phyloP scores from a whole-genome alignment of 2,329 filamentous ascomycete species.

The Corynespora cassiicola region DNA sequence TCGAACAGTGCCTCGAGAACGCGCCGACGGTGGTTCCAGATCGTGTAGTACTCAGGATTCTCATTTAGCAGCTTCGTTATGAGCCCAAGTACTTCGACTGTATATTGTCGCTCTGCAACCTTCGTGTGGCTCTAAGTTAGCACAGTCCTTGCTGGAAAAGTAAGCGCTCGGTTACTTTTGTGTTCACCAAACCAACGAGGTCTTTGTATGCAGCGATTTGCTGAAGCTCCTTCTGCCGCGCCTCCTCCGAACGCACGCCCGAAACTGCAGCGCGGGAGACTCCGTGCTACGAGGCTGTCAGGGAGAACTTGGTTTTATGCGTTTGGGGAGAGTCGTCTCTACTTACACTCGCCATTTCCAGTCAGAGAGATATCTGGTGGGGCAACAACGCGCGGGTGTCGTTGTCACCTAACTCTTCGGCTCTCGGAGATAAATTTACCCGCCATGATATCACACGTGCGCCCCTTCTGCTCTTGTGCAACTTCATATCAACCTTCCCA shows the following conservation, averaged over 20 bases:
- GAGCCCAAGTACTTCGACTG: conserved; percentile 66
- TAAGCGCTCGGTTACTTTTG: conserved; percentile 58
- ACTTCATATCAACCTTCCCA: not conserved
- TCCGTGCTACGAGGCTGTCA: conserved; percentile 72
- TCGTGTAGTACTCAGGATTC: conserved; percentile 89
- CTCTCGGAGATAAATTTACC: conserved; percentile 33
- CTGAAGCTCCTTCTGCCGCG: conserved; percentile 72
- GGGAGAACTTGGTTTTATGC: conserved; percentile 2
- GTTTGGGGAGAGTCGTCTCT: not conserved
- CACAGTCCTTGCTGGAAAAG: not conserved
- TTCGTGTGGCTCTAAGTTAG: conserved; percentile 23
- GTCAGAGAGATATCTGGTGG: no score
- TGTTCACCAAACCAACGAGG: conserved; percentile 71
- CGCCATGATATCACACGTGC: conserved; percentile 26
- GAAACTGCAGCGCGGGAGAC: conserved; percentile 68
- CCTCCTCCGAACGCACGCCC: conserved; percentile 69
- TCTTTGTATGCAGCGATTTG: conserved; percentile 79
- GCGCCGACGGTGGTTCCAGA: conserved; percentile 87
- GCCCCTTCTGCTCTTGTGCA: conserved; percentile 18
- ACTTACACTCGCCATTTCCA: conserved; percentile 51
- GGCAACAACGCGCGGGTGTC: no score
- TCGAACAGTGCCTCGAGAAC: conserved; percentile 69
- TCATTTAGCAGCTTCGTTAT: conserved; percentile 75
- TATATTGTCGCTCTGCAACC: conserved; percentile 57
- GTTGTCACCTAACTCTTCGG: conserved; percentile 3